phyloP scores from a whole-genome alignment of 1,284 basidiomycete genomes.

The Gymnopus androsaceus region DNA sequence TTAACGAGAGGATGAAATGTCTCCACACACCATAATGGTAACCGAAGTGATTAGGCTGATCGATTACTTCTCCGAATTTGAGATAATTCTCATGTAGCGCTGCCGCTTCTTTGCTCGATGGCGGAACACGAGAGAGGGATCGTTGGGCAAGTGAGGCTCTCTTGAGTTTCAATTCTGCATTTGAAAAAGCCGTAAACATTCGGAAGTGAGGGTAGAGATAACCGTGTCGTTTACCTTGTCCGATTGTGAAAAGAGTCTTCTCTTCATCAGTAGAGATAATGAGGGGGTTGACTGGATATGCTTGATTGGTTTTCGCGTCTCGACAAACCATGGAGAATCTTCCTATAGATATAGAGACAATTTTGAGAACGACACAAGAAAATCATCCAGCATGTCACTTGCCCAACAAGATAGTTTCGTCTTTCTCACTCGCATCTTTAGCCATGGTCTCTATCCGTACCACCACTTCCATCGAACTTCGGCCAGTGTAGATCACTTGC shows the following conservation, averaged over 20 bases:
- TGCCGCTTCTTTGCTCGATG: constrained; percentile 65
- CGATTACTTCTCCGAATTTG: constrained; percentile 42
- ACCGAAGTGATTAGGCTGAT: not conserved
- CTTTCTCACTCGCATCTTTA: constrained; percentile 40
- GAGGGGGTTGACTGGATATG: constrained; percentile 67
- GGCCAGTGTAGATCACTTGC: constrained; percentile 79
- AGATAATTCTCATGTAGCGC: constrained; percentile 72
- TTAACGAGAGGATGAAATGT: not conserved
- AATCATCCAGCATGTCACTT: constrained; percentile 7
- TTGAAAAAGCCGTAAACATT: not conserved
- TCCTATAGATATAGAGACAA: constrained; percentile 36
- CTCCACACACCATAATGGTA: not conserved
- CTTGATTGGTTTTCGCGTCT: constrained; percentile 66
- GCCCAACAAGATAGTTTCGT: constrained; percentile 71
- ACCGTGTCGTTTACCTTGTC: constrained; percentile 55
- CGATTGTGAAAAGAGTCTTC: constrained; percentile 60
- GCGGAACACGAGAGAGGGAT: constrained; percentile 72
- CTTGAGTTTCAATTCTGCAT: constrained; percentile 49
- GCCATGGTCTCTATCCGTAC: constrained; percentile 75
- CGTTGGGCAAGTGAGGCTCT: constrained; percentile 53
- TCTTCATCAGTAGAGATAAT: constrained; percentile 65
- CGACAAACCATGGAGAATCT: constrained; percentile 84
- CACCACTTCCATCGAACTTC: constrained; percentile 79
- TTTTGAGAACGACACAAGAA: not conserved
- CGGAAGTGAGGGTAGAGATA: not conserved